Conservation (phyloP, 1,139 yeast species). For the Saccharomyces pastorianus region DNA sequence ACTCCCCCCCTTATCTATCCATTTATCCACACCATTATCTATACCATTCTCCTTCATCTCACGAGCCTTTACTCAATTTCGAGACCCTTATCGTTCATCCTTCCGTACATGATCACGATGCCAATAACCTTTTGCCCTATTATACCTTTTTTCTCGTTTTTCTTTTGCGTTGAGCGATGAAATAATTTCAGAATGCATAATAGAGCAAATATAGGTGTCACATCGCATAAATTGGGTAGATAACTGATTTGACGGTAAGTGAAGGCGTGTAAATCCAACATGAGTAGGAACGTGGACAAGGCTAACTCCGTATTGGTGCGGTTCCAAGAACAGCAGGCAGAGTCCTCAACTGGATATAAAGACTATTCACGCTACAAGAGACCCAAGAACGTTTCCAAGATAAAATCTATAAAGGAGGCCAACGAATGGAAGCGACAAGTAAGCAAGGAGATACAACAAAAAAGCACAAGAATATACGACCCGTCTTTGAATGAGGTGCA, state of each 20-base stretch:
- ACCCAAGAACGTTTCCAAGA: slow-evolving; percentile 53
- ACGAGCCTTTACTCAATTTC: background rate
- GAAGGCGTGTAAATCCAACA: slow-evolving; percentile 18
- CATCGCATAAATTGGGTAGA: too few species aligned
- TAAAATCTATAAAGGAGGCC: slow-evolving; percentile 55
- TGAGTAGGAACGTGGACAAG: slow-evolving; percentile 74
- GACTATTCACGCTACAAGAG: slow-evolving; percentile 52
- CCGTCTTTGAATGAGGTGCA: slow-evolving; percentile 49
- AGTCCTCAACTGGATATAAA: slow-evolving; percentile 47
- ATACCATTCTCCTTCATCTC: background rate
- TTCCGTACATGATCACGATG: background rate
- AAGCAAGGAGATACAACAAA: slow-evolving; percentile 53
- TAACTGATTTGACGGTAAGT: too few species aligned
- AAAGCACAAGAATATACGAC: slow-evolving; percentile 60
- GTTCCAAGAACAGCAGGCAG: slow-evolving; percentile 54
- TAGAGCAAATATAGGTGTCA: background rate
- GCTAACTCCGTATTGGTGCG: slow-evolving; percentile 65
- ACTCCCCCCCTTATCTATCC: background rate
- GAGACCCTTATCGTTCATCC: too few species aligned
- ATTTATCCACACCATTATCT: background rate
- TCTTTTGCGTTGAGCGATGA: background rate
- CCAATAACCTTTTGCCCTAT: background rate
- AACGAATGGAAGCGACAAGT: slow-evolving; percentile 68
- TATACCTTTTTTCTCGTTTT: background rate
- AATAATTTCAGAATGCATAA: background rate